These are phyloP conservation scores for Emericellopsis atlantica DNA, from an alignment of 2,329 filamentous ascomycete species.

Conservation along the genomic window DNA sequence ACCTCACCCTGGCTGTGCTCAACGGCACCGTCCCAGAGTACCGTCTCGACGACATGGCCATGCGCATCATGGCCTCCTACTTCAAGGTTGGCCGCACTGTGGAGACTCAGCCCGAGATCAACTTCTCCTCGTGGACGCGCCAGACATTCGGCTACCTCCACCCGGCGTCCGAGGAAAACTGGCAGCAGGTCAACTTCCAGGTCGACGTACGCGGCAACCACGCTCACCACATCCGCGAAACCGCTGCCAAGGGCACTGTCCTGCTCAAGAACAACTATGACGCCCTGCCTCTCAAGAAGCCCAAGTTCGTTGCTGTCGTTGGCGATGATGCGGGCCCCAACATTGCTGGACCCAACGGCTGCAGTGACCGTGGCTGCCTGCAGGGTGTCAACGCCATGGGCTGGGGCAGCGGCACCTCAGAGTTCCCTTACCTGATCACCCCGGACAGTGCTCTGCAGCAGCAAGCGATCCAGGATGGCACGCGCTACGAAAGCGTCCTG, in stretches of 20 bases:
- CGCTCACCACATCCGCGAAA: constrained; percentile 57
- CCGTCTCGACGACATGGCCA: constrained; percentile 83
- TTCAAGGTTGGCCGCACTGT: constrained; percentile 52
- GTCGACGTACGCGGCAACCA: constrained; percentile 77
- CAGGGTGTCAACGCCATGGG: constrained; percentile 57
- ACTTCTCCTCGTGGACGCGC: constrained; percentile 79
- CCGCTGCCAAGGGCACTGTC: constrained; percentile 71
- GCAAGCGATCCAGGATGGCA: constrained; percentile 46
- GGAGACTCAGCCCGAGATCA: constrained; percentile 41
- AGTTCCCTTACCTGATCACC: constrained; percentile 65
- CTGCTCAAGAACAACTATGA: constrained; percentile 71
- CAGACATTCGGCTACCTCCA: constrained; percentile 65
- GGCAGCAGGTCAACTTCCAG: constrained; percentile 63
- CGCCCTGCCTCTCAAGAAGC: constrained; percentile 63
- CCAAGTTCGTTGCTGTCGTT: constrained; percentile 64
- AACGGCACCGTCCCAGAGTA: constrained; percentile 84
- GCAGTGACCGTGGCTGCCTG: constrained; percentile 51
- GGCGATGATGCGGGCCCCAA: constrained; percentile 76
- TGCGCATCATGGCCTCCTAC: constrained; percentile 63
- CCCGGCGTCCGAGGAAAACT: constrained; percentile 44
- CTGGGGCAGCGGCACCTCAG: constrained; percentile 65
- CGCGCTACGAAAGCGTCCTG: constrained; percentile 52
- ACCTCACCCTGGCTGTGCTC: constrained; percentile 74
- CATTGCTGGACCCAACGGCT: constrained; percentile 66
- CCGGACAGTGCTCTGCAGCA: constrained; percentile 58